A percentile compares a stretch with the other conserved stretches of the same genome.
phyloP scores from a whole-genome alignment of 2,329 filamentous ascomycete species.

The Xylaria sp. region DNA sequence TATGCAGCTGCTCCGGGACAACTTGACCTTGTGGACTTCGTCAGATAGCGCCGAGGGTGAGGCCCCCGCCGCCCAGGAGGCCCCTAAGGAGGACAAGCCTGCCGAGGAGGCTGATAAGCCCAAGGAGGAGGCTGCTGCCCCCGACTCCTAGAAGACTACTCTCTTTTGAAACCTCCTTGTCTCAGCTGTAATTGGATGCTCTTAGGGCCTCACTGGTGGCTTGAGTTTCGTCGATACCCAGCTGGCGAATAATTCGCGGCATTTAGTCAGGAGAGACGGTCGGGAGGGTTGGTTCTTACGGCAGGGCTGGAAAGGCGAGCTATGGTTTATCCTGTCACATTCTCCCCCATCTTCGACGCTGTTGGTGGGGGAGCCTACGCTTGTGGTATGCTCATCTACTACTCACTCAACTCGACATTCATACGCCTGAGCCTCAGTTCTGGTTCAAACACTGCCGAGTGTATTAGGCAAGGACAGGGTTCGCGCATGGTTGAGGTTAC shows the following conservation, averaged over 20 bases:
- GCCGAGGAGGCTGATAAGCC: constrained; percentile 47
- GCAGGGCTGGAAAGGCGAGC: constrained; percentile 31
- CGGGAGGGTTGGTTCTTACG: constrained; percentile 30
- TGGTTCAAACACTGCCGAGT: constrained; percentile 22
- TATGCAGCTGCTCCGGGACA: constrained; percentile 98
- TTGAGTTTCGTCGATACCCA: constrained; percentile 30
- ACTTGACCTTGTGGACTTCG: constrained; percentile 96
- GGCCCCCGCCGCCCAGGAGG: constrained; percentile 52
- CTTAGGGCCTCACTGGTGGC: constrained; percentile 23
- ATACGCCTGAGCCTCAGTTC: constrained; percentile 20
- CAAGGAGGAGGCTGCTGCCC: constrained; percentile 51
- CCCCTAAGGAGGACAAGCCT: constrained; percentile 53
- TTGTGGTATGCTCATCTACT: constrained; percentile 27
- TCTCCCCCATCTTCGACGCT: constrained; percentile 23
- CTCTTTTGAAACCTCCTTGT: constrained; percentile 33
- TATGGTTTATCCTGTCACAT: constrained; percentile 26
- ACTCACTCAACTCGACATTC: constrained; percentile 26
- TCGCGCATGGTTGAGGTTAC: constrained; percentile 23
- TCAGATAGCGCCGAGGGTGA: constrained; percentile 81
- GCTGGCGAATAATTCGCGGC: constrained; percentile 31
- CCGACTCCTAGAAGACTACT: constrained; percentile 47
- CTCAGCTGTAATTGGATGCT: constrained; percentile 34
- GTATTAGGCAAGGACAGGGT: constrained; percentile 26
- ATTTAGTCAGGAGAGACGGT: constrained; percentile 30
- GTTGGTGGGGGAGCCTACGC: constrained; percentile 26